Base-by-base conservation (phyloP, 495 filamentous ascomycete species). In the Xylaria scruposa region DNA sequence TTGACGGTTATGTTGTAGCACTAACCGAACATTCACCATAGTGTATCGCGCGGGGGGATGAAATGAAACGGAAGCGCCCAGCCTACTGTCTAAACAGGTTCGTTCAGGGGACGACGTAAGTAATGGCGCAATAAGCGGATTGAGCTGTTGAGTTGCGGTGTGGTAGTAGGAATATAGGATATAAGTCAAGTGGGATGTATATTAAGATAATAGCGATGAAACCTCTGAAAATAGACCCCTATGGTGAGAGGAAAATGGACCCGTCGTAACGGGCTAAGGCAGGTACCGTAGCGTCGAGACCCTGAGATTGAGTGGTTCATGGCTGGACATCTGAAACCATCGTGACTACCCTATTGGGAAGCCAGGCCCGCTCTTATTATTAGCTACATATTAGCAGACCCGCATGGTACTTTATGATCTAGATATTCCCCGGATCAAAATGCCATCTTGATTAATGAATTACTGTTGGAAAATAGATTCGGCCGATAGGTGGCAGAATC, bases 301-400 rank as follows among this genome's bases (percentile, higher is more conserved):
- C 36, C 49, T 46, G 31, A 64, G 47, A 64, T 29, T 64, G 21
- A 17, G 56, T 36, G 56, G 53, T 26, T 64, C 44, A 31, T 64
- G 42, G 59, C 33, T 56, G 29, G 21, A 51, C 12, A 44, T 70
- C 68, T 70, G 68, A 70, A 70, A 70, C 68, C 54, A 53, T 70
- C 56, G 36, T 19, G 56, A 47, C 42, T 54, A 21, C 46, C 68
- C 42, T 19, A 54, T 42, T 13, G 4, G 68, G 68, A 4, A 26
- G 61, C 2, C 17, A 4, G 49, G 29, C 46, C 68, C 42, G 19
- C 44, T 49, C 67, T 68, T 42, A 54, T 19, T 51, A 44, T 53
- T 47, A 38, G 21, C 0, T 26, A 49, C 4, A 21, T 38, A 59
- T 59, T 21, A 38, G 26, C 26, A 33, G 5, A 13, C 15, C 54